Evolutionary conservation across 192 early-diverging fungal genomes (phyloP).

Genomic region (Mortierella alpina): DNA sequence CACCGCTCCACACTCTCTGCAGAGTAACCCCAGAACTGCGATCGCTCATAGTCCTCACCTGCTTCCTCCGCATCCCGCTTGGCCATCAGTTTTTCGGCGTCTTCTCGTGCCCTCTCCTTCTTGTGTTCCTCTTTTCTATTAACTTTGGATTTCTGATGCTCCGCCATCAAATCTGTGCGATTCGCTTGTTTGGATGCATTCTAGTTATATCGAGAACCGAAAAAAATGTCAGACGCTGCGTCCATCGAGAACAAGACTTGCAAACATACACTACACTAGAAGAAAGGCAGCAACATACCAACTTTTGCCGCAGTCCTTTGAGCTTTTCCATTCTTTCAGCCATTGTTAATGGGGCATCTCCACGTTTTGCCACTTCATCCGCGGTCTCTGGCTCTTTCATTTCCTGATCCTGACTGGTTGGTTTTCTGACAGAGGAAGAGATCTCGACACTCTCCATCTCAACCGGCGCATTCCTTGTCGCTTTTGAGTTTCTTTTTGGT

Average conservation of each 20-base stretch:
- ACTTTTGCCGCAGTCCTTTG: slow-evolving; percentile 41
- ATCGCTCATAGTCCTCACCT: slow-evolving; percentile 88
- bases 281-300: slow-evolving; percentile 32
- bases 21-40: slow-evolving; percentile 85
- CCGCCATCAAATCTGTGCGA: slow-evolving; percentile 78
- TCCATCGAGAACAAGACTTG: neutral
- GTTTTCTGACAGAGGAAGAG: neutral
- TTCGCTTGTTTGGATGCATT: slow-evolving; percentile 68
- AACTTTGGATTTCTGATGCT: slow-evolving; percentile 77
- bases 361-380: neutral
- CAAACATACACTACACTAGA: neutral
- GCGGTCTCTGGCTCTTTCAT: slow-evolving; percentile 11
- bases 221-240: neutral
- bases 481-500: neutral
- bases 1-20: slow-evolving; percentile 87
- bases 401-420: slow-evolving; percentile 19
- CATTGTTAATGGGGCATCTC: slow-evolving; percentile 18
- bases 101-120: slow-evolving; percentile 74
- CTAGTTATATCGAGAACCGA: slow-evolving; percentile 34
- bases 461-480: neutral
- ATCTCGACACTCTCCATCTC: neutral
- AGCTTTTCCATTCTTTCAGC: slow-evolving; percentile 46
- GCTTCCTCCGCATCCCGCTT: slow-evolving; percentile 69
- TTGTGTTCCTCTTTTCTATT: slow-evolving; percentile 73
- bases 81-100: slow-evolving; percentile 78